phyloP scores from a whole-genome alignment of 768 basidiomycete genomes.

The Lanmaoa pseudosensibilis region DNA sequence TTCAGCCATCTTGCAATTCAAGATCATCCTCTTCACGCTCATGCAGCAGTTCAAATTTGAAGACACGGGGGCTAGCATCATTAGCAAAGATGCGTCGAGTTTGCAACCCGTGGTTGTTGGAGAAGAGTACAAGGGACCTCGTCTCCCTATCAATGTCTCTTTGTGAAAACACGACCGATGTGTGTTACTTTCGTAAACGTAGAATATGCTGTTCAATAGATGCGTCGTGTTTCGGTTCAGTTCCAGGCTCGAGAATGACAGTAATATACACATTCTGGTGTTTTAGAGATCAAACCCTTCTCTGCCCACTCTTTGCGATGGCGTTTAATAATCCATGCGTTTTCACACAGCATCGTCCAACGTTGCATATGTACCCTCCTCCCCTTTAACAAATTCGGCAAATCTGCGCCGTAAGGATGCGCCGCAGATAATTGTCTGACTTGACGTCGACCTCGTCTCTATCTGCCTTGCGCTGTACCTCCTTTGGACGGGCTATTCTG shows the following conservation, averaged over 20 bases:
- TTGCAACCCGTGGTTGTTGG: conserved; percentile 10
- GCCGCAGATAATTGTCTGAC: too few relatives aligned
- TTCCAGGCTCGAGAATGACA: neutral
- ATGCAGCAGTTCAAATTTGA: neutral
- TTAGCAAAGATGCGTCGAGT: conserved; percentile 2
- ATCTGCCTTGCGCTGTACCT: too few relatives aligned
- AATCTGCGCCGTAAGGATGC: too few relatives aligned
- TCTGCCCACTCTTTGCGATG: too few relatives aligned
- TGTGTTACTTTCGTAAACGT: neutral
- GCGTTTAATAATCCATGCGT: too few relatives aligned
- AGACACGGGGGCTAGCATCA: neutral
- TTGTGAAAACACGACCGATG: neutral
- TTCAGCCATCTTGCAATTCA: conserved; percentile 7
- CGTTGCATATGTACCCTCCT: too few relatives aligned
- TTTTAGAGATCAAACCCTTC: neutral
- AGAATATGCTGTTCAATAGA: neutral
- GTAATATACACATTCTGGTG: neutral
- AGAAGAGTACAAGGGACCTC: conserved; percentile 2
- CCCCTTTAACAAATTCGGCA: too few relatives aligned
- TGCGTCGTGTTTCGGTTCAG: neutral
- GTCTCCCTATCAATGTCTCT: neutral
- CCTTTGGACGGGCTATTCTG: too few relatives aligned
- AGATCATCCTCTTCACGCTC: conserved; percentile 2
- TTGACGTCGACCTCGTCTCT: too few relatives aligned
- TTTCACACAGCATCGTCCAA: too few relatives aligned